Percentiles rank a stretch among this genome's conserved stretches.
Conservation (phyloP, 2,329 filamentous ascomycete species). For the Ceratocystis ficicola region DNA sequence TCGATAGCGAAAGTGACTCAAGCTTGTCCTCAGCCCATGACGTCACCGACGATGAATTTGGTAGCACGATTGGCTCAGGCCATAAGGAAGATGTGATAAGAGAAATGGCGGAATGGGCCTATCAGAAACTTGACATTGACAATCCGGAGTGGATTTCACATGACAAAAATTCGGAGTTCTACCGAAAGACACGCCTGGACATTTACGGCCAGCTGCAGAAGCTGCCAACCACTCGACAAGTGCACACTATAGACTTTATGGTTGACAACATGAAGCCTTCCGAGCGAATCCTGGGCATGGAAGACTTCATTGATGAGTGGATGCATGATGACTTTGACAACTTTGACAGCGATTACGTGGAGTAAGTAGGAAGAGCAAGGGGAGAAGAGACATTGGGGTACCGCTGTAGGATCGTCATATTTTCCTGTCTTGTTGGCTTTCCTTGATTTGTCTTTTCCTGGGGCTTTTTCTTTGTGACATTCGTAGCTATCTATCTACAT, state of each 20-base stretch:
- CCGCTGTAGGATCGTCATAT: too few species aligned
- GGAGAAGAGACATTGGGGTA: too few species aligned
- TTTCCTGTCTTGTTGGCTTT: too few species aligned
- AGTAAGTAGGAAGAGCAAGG: not conserved
- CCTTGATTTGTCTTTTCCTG: too few species aligned
- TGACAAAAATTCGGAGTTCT: not conserved
- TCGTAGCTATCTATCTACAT: too few species aligned
- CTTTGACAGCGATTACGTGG: conserved; percentile 29
- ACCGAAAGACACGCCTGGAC: not conserved
- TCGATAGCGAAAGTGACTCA: not conserved
- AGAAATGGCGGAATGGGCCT: not conserved
- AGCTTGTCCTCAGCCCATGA: not conserved
- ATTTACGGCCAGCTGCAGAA: not conserved
- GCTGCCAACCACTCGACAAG: conserved; percentile 6
- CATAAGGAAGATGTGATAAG: not conserved
- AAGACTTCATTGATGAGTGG: conserved; percentile 54
- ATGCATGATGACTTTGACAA: conserved; percentile 42
- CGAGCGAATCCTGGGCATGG: conserved; percentile 56
- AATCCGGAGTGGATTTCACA: not conserved
- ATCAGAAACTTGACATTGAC: not conserved
- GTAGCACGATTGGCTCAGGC: not conserved
- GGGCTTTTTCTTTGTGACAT: too few species aligned
- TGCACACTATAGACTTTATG: conserved; percentile 1
- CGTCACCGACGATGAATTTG: not conserved
- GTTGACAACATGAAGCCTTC: conserved; percentile 59